phyloP scores from a whole-genome alignment of 1,284 basidiomycete genomes.

The Ceratobasidium sp. region DNA sequence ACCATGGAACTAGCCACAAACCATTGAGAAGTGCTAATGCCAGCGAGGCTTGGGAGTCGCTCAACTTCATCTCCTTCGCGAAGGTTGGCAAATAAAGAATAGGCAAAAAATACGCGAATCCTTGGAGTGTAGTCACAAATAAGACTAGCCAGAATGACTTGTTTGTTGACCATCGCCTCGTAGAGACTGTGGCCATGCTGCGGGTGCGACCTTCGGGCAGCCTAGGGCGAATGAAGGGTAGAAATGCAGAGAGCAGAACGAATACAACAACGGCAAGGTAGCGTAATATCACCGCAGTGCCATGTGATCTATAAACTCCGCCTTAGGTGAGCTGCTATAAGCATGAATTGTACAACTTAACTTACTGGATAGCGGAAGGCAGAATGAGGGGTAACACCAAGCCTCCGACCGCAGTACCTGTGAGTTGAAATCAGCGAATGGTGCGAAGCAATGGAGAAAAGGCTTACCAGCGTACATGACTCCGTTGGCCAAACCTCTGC shows the following conservation, averaged over 20 bases:
- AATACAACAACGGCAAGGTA: conserved; percentile 47
- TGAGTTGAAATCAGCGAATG: not conserved
- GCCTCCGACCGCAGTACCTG: conserved; percentile 55
- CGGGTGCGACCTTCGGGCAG: conserved; percentile 48
- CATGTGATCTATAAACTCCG: conserved; percentile 35
- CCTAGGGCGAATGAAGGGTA: conserved; percentile 49
- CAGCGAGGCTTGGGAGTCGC: conserved; percentile 26
- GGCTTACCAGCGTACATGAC: conserved; percentile 57
- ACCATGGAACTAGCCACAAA: not conserved
- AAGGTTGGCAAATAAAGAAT: conserved; percentile 33
- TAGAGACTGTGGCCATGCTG: conserved; percentile 33
- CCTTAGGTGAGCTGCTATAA: not conserved
- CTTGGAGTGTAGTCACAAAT: conserved; percentile 49
- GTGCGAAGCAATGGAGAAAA: not conserved
- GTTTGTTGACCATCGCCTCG: conserved; percentile 46
- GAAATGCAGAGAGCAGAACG: conserved; percentile 45
- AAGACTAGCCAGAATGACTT: conserved; percentile 47
- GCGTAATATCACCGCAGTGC: conserved; percentile 47
- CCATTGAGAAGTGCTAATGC: conserved; percentile 31
- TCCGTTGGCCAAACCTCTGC: conserved; percentile 58
- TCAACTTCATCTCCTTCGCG: conserved; percentile 34
- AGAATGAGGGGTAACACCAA: conserved; percentile 54
- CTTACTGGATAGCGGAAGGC: conserved; percentile 45
- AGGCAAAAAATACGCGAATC: conserved; percentile 45
- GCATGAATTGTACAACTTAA: not conserved